phyloP scores from a whole-genome alignment of 1,284 basidiomycete species.

The Agroathelia rolfsii region DNA sequence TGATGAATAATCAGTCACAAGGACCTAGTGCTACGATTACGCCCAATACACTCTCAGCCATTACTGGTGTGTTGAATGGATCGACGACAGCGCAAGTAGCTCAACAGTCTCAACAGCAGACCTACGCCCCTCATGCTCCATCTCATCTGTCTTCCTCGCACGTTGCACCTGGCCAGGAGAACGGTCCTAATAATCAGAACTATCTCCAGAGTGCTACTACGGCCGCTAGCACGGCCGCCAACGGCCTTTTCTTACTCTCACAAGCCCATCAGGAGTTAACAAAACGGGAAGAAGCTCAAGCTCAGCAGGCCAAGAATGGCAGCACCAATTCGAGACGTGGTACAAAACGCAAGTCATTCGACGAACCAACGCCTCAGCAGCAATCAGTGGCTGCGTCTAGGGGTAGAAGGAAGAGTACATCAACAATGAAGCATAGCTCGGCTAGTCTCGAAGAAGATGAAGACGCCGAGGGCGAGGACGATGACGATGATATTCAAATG shows the following conservation, averaged over 20 bases:
- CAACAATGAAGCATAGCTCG: slow-evolving; percentile 15
- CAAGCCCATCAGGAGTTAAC: slow-evolving; percentile 94
- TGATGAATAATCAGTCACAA: slow-evolving; percentile 73
- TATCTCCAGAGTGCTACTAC: slow-evolving; percentile 38
- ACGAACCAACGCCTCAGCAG: slow-evolving; percentile 24
- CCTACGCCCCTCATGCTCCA: slow-evolving; percentile 18
- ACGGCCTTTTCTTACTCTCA: slow-evolving; percentile 86
- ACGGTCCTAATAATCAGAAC: slow-evolving; percentile 18
- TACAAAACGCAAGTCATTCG: slow-evolving; percentile 25
- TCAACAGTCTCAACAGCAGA: slow-evolving; percentile 16
- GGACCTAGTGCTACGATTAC: slow-evolving; percentile 76
- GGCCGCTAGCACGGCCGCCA: slow-evolving; percentile 59
- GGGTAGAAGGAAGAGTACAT: no score
- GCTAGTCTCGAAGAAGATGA: no score
- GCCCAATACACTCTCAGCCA: slow-evolving; percentile 80
- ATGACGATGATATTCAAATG: no score
- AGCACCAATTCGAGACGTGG: slow-evolving; percentile 18
- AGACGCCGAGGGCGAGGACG: no score
- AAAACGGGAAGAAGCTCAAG: slow-evolving; percentile 80
- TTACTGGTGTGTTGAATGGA: slow-evolving; percentile 60
- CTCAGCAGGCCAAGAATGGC: slow-evolving; percentile 30
- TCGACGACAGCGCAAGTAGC: slow-evolving; percentile 15
- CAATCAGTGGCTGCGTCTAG: slow-evolving; percentile 23
- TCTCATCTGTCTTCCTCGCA: slow-evolving; percentile 21
- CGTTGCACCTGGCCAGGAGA: slow-evolving; percentile 16